These are phyloP conservation scores for Parietichytrium sp. DNA, from an alignment of 108 stramenopile species.

Conservation along the genomic window DNA sequence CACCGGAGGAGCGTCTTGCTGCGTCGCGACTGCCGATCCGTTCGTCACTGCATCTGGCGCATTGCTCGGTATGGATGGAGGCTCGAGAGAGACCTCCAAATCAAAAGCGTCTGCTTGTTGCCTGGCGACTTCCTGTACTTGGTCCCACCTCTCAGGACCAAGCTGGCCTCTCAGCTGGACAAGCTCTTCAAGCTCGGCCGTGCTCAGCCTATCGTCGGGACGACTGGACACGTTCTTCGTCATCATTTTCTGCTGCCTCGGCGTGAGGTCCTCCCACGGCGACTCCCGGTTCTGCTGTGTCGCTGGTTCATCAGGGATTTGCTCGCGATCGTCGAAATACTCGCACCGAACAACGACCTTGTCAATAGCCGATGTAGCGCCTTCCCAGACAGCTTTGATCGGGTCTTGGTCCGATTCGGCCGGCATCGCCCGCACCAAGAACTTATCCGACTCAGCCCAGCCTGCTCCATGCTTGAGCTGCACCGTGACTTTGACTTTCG, in stretches of 20 bases:
- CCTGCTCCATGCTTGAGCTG: constrained; percentile 1
- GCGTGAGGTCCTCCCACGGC: not conserved
- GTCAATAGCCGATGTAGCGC: not conserved
- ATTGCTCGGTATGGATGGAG: too few relatives aligned
- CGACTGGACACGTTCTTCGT: not conserved
- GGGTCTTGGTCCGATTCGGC: not conserved
- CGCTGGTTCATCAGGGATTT: not conserved
- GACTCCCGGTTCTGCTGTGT: not conserved
- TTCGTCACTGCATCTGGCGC: too few relatives aligned
- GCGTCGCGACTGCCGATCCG: too few relatives aligned
- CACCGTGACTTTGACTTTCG: not conserved
- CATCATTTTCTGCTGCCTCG: not conserved
- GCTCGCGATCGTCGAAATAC: not conserved
- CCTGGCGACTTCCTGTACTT: not conserved
- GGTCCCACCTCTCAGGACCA: not conserved
- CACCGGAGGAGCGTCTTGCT: too few relatives aligned
- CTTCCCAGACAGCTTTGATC: not conserved
- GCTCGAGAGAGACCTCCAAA: too few relatives aligned
- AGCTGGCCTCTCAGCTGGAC: not conserved
- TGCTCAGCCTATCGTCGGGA: not conserved
- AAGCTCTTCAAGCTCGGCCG: not conserved
- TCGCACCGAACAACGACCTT: constrained; percentile 11
- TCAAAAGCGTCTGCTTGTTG: too few relatives aligned
- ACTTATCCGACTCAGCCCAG: constrained; percentile 19
- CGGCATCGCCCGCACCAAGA: not conserved